Conservation (phyloP, 169 alveolate genomes). For the Cryptosporidium sp. region DNA sequence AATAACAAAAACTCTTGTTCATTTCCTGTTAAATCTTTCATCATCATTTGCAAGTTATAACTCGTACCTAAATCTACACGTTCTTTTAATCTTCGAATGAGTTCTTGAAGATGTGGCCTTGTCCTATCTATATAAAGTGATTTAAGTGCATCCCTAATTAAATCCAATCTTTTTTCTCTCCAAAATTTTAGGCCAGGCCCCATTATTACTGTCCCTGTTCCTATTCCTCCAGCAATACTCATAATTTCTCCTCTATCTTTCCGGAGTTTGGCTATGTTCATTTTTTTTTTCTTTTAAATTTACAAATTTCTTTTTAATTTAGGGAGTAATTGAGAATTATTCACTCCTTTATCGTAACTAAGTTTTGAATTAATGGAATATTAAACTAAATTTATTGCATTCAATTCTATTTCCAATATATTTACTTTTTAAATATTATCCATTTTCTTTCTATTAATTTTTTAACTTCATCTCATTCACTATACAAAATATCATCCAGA, state of each 20-base stretch:
- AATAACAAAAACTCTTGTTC: slow-evolving; percentile 16
- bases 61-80: neutral
- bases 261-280: neutral
- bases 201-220: neutral
- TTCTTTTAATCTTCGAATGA: slow-evolving; percentile 15
- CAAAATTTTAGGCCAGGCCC: neutral
- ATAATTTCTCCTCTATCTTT: neutral
- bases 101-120: slow-evolving; percentile 28
- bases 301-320: neutral
- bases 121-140: slow-evolving; percentile 33
- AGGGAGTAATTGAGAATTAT: neutral
- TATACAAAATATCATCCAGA: neutral
- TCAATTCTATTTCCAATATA: neutral
- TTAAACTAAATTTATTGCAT: neutral
- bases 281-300: no score
- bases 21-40: slow-evolving; percentile 3
- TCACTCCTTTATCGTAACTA: neutral
- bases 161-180: neutral
- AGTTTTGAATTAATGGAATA: neutral
- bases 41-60: neutral
- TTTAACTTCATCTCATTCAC: neutral
- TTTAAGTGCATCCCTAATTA: slow-evolving; percentile 27
- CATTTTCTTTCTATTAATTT: neutral
- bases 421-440: neutral
- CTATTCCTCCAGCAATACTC: no score